Evolutionary conservation across 2,329 filamentous ascomycete species (phyloP).

Genomic region (Ophiocordyceps camponoti-rufipedis): DNA sequence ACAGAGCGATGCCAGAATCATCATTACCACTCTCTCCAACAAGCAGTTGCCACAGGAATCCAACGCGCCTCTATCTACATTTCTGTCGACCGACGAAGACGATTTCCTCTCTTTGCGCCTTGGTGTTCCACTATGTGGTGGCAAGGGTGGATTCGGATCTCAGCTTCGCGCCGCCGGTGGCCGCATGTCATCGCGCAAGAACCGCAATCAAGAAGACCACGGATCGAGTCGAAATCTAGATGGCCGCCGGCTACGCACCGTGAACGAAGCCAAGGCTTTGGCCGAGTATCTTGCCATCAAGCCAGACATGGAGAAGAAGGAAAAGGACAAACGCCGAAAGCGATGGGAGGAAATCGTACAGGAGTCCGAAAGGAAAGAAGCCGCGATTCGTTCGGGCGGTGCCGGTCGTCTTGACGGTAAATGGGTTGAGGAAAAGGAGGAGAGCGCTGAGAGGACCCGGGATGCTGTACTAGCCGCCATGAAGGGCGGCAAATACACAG

Average conservation of each 20-base stretch:
- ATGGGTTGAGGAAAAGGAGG: conserved; percentile 92
- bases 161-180: conserved; percentile 92
- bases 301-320: conserved; percentile 89
- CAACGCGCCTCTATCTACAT: conserved; percentile 34
- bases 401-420: conserved; percentile 63
- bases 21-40: conserved; percentile 70
- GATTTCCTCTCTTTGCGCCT: conserved; percentile 71
- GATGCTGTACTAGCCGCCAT: conserved; percentile 57
- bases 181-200: conserved; percentile 92
- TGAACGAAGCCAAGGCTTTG: conserved; percentile 86
- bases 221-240: conserved; percentile 88
- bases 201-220: conserved; percentile 69
- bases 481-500: conserved; percentile 42
- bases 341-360: conserved; percentile 83
- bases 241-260: conserved; percentile 72
- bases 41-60: conserved; percentile 43
- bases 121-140: conserved; percentile 63
- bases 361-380: conserved; percentile 62
- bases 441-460: conserved; percentile 66
- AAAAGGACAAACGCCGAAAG: conserved; percentile 70
- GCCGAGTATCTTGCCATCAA: conserved; percentile 92
- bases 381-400: conserved; percentile 60
- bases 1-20: conserved; percentile 37
- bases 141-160: conserved; percentile 94
- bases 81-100: conserved; percentile 38